phyloP scores from a whole-genome alignment of 805 yeast genomes.

The Lipomyces mesembrius region DNA sequence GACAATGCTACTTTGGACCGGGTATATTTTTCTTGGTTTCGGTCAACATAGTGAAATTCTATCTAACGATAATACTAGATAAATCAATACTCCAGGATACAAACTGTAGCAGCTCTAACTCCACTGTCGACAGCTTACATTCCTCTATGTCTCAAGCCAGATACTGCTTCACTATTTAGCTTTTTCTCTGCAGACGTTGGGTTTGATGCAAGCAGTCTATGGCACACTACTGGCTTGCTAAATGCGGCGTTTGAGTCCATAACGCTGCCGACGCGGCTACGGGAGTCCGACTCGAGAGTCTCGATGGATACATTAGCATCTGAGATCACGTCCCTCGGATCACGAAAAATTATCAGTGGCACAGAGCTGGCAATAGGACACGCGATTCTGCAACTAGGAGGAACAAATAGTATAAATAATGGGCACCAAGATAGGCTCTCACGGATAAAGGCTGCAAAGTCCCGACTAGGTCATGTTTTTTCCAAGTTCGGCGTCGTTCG shows the following conservation, averaged over 20 bases:
- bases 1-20: slow-evolving; percentile 21
- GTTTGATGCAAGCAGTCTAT: slow-evolving; percentile 22
- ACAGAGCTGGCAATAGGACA: slow-evolving; percentile 19
- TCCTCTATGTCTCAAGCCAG: slow-evolving; percentile 28
- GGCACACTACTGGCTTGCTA: slow-evolving; percentile 35
- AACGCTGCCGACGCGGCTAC: slow-evolving; percentile 33
- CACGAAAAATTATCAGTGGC: slow-evolving; percentile 14
- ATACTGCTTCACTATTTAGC: background rate
- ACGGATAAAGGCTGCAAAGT: background rate
- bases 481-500: slow-evolving; percentile 14
- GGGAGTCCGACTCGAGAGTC: background rate
- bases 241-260: slow-evolving; percentile 34
- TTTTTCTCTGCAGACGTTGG: slow-evolving; percentile 7
- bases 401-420: slow-evolving; percentile 7
- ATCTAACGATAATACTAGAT: background rate
- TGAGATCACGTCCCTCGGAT: slow-evolving; percentile 16
- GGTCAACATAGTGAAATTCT: background rate
- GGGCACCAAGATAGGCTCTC: slow-evolving; percentile 12
- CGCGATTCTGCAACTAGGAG: slow-evolving; percentile 6
- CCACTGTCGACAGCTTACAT: slow-evolving; percentile 33
- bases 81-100: slow-evolving; percentile 21
- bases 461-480: background rate
- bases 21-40: background rate
- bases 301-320: slow-evolving; percentile 18
- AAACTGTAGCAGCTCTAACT: slow-evolving; percentile 23